Conservation (phyloP, 768 basidiomycete species). For the Naganishia randhawae region DNA sequence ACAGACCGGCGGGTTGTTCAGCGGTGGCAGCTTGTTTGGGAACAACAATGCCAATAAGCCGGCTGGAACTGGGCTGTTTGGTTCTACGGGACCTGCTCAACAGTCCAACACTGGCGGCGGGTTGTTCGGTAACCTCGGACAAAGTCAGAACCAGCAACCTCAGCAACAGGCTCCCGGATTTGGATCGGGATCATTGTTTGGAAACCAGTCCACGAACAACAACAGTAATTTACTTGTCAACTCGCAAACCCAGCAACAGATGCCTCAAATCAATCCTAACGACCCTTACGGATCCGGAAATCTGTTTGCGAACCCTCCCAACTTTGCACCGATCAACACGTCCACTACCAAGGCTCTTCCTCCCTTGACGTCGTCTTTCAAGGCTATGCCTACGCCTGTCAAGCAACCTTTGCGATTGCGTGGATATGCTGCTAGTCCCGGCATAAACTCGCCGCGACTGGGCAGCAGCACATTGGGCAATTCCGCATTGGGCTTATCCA, state of each 20-base stretch:
- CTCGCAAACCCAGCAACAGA: slow-evolving; percentile 43
- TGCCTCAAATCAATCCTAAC: slow-evolving; percentile 34
- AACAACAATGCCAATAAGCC: slow-evolving; percentile 24
- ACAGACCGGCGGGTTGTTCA: slow-evolving; percentile 43
- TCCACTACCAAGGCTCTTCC: slow-evolving; percentile 45
- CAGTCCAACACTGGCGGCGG: slow-evolving; percentile 31
- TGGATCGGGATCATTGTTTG: slow-evolving; percentile 26
- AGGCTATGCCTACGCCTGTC: slow-evolving; percentile 44
- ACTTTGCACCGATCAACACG: slow-evolving; percentile 54
- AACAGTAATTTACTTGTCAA: slow-evolving; percentile 43
- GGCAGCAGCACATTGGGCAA: slow-evolving; percentile 4
- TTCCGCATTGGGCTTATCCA: slow-evolving; percentile 17
- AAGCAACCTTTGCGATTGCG: slow-evolving; percentile 32
- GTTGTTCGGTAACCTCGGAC: slow-evolving; percentile 39
- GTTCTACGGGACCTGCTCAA: slow-evolving; percentile 22
- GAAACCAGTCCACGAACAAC: slow-evolving; percentile 37
- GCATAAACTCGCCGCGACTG: slow-evolving; percentile 19
- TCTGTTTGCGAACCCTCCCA: slow-evolving; percentile 60
- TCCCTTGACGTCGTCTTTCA: slow-evolving; percentile 47
- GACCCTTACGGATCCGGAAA: slow-evolving; percentile 54
- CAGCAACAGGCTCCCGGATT: slow-evolving; percentile 32
- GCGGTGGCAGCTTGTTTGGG: slow-evolving; percentile 39
- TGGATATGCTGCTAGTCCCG: slow-evolving; percentile 31
- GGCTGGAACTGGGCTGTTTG: slow-evolving; percentile 36
- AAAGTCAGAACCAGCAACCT: slow-evolving; percentile 42